Conservation (phyloP, 176 grass and related monocot species). For the Zizania latifolia region DNA sequence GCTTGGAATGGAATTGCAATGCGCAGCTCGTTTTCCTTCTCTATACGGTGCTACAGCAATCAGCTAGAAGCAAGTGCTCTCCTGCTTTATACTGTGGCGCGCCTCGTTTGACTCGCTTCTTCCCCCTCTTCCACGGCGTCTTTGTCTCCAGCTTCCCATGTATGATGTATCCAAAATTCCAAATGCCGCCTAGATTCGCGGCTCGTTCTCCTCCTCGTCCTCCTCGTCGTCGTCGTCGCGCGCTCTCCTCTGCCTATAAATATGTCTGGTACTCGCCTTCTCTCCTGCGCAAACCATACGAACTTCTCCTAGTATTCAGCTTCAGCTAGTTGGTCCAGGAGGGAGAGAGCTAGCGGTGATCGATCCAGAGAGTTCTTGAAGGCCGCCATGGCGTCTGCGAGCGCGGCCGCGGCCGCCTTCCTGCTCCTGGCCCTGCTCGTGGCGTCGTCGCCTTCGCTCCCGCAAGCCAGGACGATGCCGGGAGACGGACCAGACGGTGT, state of each 20-base stretch:
- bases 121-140: conserved; percentile 7
- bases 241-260: neutral
- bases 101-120: neutral
- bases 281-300: neutral
- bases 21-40: no score
- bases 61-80: no score
- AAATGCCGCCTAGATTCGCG: no score
- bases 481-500: neutral
- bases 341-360: no score
- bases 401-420: neutral
- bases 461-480: conserved; percentile 9
- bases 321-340: no score
- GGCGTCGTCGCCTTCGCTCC: neutral
- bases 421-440: neutral
- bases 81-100: no score
- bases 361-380: neutral
- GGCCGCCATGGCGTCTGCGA: neutral
- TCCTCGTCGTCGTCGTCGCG: no score
- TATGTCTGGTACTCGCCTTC: neutral
- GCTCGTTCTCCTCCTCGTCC: no score
- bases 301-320: neutral
- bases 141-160: no score
- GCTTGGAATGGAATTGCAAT: no score
- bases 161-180: no score
- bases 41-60: no score